phyloP scores from a whole-genome alignment of 148 eudicot genomes.

The Camellia sinensis region DNA sequence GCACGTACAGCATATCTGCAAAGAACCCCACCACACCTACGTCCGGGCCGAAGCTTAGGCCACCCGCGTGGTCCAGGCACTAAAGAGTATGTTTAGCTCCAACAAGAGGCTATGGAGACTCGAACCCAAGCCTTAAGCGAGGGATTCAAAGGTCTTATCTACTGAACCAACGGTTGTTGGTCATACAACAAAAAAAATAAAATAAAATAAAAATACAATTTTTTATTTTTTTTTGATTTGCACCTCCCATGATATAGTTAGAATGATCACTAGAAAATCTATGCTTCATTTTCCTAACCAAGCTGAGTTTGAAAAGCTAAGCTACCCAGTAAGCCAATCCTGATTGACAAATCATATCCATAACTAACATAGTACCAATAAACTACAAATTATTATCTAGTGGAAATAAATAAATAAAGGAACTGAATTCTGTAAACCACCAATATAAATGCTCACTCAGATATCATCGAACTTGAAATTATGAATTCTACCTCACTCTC shows the following conservation, averaged over 20 bases:
- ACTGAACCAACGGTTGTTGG: too few relatives aligned
- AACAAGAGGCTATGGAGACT: too few relatives aligned
- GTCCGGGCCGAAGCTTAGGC: too few relatives aligned
- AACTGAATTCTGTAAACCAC: neutral
- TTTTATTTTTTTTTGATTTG: neutral
- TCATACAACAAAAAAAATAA: too few relatives aligned
- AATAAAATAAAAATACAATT: too few relatives aligned
- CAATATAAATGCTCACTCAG: neutral
- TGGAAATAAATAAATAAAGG: neutral
- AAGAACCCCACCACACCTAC: too few relatives aligned
- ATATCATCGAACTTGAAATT: slow-evolving; percentile 1
- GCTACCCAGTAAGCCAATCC: neutral
- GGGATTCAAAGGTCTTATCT: too few relatives aligned
- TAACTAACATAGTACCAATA: neutral
- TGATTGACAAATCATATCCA: neutral
- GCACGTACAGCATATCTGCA: too few relatives aligned
- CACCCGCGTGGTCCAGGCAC: too few relatives aligned
- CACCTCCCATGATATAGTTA: neutral
- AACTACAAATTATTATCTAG: neutral
- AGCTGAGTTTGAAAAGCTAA: neutral
- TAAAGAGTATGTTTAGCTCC: too few relatives aligned
- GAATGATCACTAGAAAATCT: neutral
- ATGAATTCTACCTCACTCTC: slow-evolving; percentile 78
- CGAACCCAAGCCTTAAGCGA: too few relatives aligned
- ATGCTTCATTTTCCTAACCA: neutral